Evolutionary conservation across 305 asterid genomes (phyloP), one percentile per base, ranked within the genome.

Genomic region (Fraxinus velutina): DNA sequence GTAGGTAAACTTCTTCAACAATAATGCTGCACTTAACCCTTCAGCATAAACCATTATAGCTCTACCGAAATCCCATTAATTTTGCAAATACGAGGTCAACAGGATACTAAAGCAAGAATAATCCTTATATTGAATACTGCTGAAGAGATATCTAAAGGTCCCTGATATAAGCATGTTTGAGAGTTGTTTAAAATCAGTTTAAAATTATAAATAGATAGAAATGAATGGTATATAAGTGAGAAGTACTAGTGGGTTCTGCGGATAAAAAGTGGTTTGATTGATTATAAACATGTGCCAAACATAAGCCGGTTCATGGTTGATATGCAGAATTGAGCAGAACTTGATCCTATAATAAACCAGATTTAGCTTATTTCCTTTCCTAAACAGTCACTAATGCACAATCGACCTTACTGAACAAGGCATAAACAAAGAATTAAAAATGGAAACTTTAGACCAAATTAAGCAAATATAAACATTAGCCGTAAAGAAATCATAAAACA

Each of bases 381-480:
- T 62, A 19, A 62, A 62, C 72, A 62, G 33, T 22, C 15, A 62
- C 19, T 68, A 5, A 12, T 68, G 32, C 5, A 12, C 19, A 27
- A 27, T 68, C 34, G 0, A 21, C 33, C 74, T 10, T 10, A 4
- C 39, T 71, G 78, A 74, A 81, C 78, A 83, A 68, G 70, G 27
- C 15, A 34, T 27, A 64, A 29, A 6, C n/a, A 66, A 64, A 66
- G 2, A 21, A 52, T 5, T 2, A n/a, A 82, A 36, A 78, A 60
- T 36, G 47, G 27, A 24, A 81, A 4, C 73, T 72, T 71, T 82
- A 64, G 44, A 85, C 73, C 30, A n/a, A 66, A 66, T 10, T n/a
- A 3, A 68, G 17, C 57, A 74, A 78, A 73, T 39, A 39, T 39
- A 39, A 39, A 39, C 47, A 39, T 39, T 39, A 9, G 47, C 47